phyloP scores from a whole-genome alignment of 345 rosid genomes.

The Camelina laxa region DNA sequence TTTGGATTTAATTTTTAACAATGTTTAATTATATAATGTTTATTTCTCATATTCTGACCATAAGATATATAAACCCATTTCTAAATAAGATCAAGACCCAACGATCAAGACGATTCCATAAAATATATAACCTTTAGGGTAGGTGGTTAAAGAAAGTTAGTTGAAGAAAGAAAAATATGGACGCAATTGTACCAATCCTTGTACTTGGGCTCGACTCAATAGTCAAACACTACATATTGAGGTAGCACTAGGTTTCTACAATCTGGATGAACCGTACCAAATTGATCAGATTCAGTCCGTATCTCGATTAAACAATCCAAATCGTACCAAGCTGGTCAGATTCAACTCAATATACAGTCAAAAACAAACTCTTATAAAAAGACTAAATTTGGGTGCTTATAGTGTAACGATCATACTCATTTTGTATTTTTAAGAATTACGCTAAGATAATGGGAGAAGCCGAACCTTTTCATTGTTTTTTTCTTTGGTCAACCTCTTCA shows the following conservation, averaged over 20 bases:
- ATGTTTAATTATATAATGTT: background rate
- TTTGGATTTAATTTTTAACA: background rate
- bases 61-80: background rate
- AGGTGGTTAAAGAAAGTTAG: conserved; percentile 25
- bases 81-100: conserved; percentile 2
- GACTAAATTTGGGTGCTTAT: background rate
- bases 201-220: conserved; percentile 14
- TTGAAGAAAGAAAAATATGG: conserved; percentile 5
- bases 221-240: background rate
- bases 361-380: background rate
- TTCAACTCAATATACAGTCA: too few species aligned
- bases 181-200: background rate
- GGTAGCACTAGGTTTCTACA: conserved; percentile 11
- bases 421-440: conserved; percentile 3
- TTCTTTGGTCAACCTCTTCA: conserved; percentile 33
- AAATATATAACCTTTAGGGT: background rate
- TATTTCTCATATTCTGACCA: background rate
- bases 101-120: conserved; percentile 8
- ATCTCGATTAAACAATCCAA: background rate
- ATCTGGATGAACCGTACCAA: background rate
- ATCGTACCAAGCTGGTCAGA: background rate
- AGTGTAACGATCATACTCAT: background rate
- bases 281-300: too few species aligned
- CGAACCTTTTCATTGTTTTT: background rate
- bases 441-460: background rate